phyloP scores from a whole-genome alignment of 148 eudicot genomes.

The Euryodendron excelsum region DNA sequence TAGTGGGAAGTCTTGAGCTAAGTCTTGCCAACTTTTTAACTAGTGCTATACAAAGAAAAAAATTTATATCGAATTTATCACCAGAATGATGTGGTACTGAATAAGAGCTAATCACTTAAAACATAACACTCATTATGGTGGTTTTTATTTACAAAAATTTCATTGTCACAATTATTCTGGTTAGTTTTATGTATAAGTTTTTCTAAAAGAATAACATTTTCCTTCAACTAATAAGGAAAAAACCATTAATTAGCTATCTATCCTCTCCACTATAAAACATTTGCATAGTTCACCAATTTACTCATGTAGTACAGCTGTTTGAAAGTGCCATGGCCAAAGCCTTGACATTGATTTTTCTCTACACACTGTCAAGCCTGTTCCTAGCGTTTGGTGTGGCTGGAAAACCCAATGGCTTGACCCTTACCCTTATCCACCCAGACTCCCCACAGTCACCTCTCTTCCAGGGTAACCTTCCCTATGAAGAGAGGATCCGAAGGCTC shows the following conservation, averaged over 20 bases:
- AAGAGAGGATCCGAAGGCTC: background rate
- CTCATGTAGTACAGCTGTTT: background rate
- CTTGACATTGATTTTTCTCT: background rate
- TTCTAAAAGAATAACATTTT: no score
- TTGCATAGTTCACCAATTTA: background rate
- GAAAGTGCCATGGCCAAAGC: background rate
- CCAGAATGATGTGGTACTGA: no score
- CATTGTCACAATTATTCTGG: no score
- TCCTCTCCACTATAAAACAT: background rate
- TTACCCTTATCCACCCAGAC: background rate
- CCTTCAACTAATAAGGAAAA: no score
- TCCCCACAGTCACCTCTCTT: background rate
- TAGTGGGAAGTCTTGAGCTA: background rate
- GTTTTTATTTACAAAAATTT: no score
- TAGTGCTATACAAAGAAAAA: no score
- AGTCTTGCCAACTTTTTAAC: no score
- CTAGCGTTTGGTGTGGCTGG: background rate
- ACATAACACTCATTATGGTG: no score
- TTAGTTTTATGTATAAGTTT: no score
- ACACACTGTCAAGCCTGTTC: background rate
- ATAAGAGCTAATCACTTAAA: no score
- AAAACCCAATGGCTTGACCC: background rate
- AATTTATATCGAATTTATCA: no score
- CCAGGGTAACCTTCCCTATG: background rate
- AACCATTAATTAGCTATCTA: background rate